Evolutionary conservation across 768 basidiomycete genomes (phyloP).

Genomic region (Lentinula guzmanii): DNA sequence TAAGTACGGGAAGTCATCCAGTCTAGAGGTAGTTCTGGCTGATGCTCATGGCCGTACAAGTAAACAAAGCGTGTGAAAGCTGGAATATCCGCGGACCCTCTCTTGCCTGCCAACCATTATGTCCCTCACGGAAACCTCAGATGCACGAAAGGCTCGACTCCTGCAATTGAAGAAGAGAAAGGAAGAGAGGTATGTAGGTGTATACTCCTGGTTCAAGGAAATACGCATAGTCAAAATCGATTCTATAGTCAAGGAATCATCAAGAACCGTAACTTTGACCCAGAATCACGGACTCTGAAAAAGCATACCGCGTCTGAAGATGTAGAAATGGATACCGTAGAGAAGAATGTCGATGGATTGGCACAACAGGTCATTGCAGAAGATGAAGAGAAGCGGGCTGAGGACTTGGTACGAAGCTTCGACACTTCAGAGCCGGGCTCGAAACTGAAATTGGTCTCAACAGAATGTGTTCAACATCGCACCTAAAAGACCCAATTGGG

Average conservation of each 20-base stretch:
- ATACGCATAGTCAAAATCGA: constrained; percentile 8
- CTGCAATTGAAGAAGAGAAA: constrained; percentile 72
- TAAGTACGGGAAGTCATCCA: no score
- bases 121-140: constrained; percentile 74
- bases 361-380: constrained; percentile 81
- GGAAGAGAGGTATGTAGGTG: constrained; percentile 43
- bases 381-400: constrained; percentile 77
- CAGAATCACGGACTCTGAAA: constrained; percentile 72
- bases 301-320: constrained; percentile 55
- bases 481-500: constrained; percentile 96
- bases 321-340: constrained; percentile 74
- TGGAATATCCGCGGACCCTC: background rate
- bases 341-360: constrained; percentile 76
- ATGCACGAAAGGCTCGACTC: constrained; percentile 76
- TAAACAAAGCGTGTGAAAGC: background rate
- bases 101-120: constrained; percentile 20
- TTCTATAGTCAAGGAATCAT: constrained; percentile 42
- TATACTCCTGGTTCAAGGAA: background rate
- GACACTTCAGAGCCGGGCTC: background rate
- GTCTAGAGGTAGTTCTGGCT: background rate
- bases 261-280: constrained; percentile 84
- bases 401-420: constrained; percentile 72
- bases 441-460: constrained; percentile 9
- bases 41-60: background rate
- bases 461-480: constrained; percentile 97